These are phyloP conservation scores for Verticillium zaregamsianum DNA, from an alignment of 2,329 filamentous ascomycete species.

Conservation along the genomic window DNA sequence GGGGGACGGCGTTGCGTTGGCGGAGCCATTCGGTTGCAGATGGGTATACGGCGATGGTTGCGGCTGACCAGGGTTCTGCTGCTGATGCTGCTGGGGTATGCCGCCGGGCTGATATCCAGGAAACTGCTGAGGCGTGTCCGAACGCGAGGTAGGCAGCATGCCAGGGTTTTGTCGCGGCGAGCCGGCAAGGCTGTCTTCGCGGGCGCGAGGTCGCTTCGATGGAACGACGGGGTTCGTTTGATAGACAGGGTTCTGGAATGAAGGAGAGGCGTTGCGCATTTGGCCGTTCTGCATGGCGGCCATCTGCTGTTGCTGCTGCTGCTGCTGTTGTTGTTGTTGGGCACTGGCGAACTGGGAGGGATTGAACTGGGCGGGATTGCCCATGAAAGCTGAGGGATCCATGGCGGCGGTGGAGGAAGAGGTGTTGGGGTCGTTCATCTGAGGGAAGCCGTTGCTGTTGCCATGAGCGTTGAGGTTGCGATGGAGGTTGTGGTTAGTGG, in stretches of 20 bases:
- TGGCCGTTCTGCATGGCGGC: slow-evolving; percentile 73
- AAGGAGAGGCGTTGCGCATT: slow-evolving; percentile 78
- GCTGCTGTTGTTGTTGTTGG: slow-evolving; percentile 27
- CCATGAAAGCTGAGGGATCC: slow-evolving; percentile 62
- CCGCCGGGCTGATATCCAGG: slow-evolving; percentile 64
- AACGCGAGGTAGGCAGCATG: slow-evolving; percentile 77
- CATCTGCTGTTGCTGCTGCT: slow-evolving; percentile 40
- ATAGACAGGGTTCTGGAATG: slow-evolving; percentile 74
- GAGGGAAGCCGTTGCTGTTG: slow-evolving; percentile 65
- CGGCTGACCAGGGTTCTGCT: slow-evolving; percentile 41
- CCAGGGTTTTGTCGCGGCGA: slow-evolving; percentile 74
- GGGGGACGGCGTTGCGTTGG: slow-evolving; percentile 86
- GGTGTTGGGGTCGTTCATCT: slow-evolving; percentile 58
- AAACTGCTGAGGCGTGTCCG: slow-evolving; percentile 86
- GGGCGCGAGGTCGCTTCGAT: slow-evolving; percentile 78
- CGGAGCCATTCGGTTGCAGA: slow-evolving; percentile 73
- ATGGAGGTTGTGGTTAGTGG: slow-evolving; percentile 61
- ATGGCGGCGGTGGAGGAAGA: slow-evolving; percentile 52
- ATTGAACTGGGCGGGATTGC: slow-evolving; percentile 57
- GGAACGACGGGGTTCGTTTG: slow-evolving; percentile 83
- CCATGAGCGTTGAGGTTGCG: slow-evolving; percentile 60
- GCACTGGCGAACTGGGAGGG: slow-evolving; percentile 50
- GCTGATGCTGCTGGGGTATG: slow-evolving; percentile 44
- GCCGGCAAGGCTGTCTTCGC: slow-evolving; percentile 79
- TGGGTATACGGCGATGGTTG: slow-evolving; percentile 75